phyloP scores from a whole-genome alignment of 768 basidiomycete species.

The Russula vinacea region DNA sequence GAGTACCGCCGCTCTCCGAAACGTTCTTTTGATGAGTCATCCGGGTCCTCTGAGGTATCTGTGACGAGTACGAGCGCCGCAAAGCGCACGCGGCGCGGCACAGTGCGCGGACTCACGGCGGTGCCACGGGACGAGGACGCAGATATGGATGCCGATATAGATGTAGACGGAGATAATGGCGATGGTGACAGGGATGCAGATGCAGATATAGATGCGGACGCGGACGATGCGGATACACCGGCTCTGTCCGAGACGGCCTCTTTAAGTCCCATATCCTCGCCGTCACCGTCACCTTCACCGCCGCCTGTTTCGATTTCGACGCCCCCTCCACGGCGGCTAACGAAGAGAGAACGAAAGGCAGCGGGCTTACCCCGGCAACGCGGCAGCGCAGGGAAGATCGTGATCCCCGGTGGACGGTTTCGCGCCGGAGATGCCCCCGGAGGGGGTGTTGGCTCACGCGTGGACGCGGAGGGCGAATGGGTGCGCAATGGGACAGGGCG shows the following conservation, averaged over 20 bases:
- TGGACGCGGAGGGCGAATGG: constrained; percentile 51
- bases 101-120: constrained; percentile 14
- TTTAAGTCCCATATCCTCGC: constrained; percentile 36
- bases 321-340: constrained; percentile 45
- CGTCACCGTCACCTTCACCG: constrained; percentile 33
- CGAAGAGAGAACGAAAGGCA: constrained; percentile 65
- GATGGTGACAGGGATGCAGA: constrained; percentile 34
- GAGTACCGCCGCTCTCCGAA: constrained; percentile 52
- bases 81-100: constrained; percentile 34
- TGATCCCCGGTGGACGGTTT: constrained; percentile 60
- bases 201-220: constrained; percentile 31
- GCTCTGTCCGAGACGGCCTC: constrained; percentile 43
- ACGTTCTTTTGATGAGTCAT: constrained; percentile 58
- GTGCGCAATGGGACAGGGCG: constrained; percentile 65
- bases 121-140: constrained; percentile 29
- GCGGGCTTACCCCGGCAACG: constrained; percentile 62
- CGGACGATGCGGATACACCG: constrained; percentile 38
- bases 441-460: constrained; percentile 31
- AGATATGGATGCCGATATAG: constrained; percentile 35
- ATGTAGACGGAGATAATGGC: constrained; percentile 33
- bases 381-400: constrained; percentile 51
- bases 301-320: constrained; percentile 33
- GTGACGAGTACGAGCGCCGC: constrained; percentile 33
- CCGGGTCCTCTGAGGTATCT: constrained; percentile 40
- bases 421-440: constrained; percentile 36